phyloP scores from a whole-genome alignment of 768 basidiomycete species.

The Lactarius deliciosus region DNA sequence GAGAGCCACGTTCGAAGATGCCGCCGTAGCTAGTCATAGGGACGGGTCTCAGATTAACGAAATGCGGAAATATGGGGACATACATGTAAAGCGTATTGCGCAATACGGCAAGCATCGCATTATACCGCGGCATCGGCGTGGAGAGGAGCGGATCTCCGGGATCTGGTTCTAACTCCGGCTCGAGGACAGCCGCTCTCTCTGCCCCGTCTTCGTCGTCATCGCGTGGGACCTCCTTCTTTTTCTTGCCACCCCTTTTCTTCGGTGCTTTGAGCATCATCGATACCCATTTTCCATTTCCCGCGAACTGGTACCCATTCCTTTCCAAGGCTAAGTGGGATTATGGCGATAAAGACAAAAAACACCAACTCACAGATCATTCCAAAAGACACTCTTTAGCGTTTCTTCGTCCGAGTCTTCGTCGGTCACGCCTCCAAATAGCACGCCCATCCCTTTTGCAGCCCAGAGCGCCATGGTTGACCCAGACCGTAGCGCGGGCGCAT shows the following conservation, averaged over 20 bases:
- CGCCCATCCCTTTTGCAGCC: conserved; percentile 62
- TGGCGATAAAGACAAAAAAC: not conserved
- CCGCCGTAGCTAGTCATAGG: conserved; percentile 70
- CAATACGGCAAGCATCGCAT: conserved; percentile 83
- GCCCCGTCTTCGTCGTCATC: conserved; percentile 33
- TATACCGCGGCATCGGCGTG: conserved; percentile 72
- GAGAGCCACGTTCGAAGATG: conserved; percentile 77
- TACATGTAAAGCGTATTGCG: conserved; percentile 86
- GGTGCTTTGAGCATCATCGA: conserved; percentile 67
- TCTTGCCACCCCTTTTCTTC: conserved; percentile 50
- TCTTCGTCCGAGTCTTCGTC: conserved; percentile 88
- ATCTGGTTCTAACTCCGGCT: conserved; percentile 50
- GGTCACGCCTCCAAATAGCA: conserved; percentile 86
- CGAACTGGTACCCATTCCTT: conserved; percentile 77
- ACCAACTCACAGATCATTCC: conserved; percentile 73
- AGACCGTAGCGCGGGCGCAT: conserved; percentile 67
- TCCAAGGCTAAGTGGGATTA: not conserved
- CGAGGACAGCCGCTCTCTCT: conserved; percentile 35
- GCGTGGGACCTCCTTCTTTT: conserved; percentile 35
- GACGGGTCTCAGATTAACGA: not conserved
- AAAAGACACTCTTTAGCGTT: conserved; percentile 78
- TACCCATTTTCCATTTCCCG: conserved; percentile 75
- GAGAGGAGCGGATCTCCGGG: conserved; percentile 65
- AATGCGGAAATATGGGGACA: conserved; percentile 33
- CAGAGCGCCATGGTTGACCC: conserved; percentile 90